A percentile compares a stretch with the other conserved stretches of the same genome.
Conservation (phyloP, 2,329 filamentous ascomycete species). For the Ophiosphaerella narmari region DNA sequence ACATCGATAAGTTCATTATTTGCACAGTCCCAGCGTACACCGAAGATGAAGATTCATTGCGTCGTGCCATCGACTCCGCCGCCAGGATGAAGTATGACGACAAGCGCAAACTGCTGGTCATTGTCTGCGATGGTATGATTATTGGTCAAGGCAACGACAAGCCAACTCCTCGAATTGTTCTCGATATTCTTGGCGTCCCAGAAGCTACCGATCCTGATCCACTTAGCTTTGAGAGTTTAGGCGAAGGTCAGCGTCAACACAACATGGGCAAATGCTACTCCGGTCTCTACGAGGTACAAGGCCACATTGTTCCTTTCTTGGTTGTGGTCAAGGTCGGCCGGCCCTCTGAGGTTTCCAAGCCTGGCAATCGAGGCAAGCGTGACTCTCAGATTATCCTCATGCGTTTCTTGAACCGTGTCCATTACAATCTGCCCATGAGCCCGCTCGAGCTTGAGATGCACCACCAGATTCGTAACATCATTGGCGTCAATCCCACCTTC, state of each 20-base stretch:
- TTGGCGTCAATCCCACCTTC: constrained; percentile 96
- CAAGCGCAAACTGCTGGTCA: constrained; percentile 91
- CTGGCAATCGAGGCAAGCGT: constrained; percentile 98
- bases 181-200: constrained; percentile 94
- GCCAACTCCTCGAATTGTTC: constrained; percentile 90
- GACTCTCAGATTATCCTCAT: constrained; percentile 98
- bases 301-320: constrained; percentile 96
- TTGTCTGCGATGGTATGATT: constrained; percentile 99
- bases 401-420: constrained; percentile 98
- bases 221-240: constrained; percentile 93
- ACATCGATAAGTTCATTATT: constrained; percentile 97
- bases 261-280: constrained; percentile 99
- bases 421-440: constrained; percentile 96
- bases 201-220: constrained; percentile 94
- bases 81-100: constrained; percentile 97
- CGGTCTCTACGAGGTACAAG: constrained; percentile 94
- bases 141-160: constrained; percentile 97
- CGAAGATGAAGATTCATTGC: constrained; percentile 95
- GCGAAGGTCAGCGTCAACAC: constrained; percentile 95
- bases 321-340: constrained; percentile 96
- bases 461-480: constrained; percentile 98
- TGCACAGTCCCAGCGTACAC: constrained; percentile 98
- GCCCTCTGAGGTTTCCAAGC: constrained; percentile 70
- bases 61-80: constrained; percentile 94
- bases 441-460: constrained; percentile 97